Evolutionary conservation across 371 early-diverging fungal genomes (phyloP).

Genomic region (Phascolomyces articulosus): DNA sequence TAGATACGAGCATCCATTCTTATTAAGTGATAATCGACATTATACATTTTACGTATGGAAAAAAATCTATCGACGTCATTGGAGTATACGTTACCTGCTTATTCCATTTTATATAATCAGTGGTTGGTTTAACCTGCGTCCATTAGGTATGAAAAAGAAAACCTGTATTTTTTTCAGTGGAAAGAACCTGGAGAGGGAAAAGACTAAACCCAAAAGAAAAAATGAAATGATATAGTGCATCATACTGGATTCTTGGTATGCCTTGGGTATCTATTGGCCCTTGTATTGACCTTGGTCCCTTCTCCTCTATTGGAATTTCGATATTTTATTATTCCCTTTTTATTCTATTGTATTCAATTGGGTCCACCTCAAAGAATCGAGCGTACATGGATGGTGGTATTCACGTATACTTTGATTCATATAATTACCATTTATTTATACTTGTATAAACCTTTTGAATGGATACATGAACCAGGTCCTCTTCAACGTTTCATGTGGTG

Average conservation of each 20-base stretch:
- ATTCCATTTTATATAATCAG: slow-evolving; percentile 71
- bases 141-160: slow-evolving; percentile 34
- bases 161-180: not conserved
- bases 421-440: slow-evolving; percentile 70
- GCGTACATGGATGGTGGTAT: slow-evolving; percentile 15
- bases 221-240: not conserved
- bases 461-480: slow-evolving; percentile 68
- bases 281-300: slow-evolving; percentile 75
- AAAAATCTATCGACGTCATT: slow-evolving; percentile 66
- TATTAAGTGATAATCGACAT: slow-evolving; percentile 95
- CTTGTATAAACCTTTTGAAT: slow-evolving; percentile 71
- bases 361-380: slow-evolving; percentile 21
- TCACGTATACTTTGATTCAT: slow-evolving; percentile 59
- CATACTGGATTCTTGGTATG: slow-evolving; percentile 17
- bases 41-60: slow-evolving; percentile 95
- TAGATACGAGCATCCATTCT: slow-evolving; percentile 91
- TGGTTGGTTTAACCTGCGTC: slow-evolving; percentile 40
- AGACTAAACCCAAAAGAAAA: not conserved
- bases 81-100: slow-evolving; percentile 59
- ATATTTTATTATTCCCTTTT: slow-evolving; percentile 90
- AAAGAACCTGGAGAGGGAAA: too few species aligned
- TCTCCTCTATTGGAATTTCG: slow-evolving; percentile 94
- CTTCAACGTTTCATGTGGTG: slow-evolving; percentile 94
- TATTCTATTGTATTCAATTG: slow-evolving; percentile 73
- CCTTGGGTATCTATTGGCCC: slow-evolving; percentile 48